Evolutionary conservation across 495 filamentous ascomycete genomes (phyloP).

Genomic region (Trichoderma virens): DNA sequence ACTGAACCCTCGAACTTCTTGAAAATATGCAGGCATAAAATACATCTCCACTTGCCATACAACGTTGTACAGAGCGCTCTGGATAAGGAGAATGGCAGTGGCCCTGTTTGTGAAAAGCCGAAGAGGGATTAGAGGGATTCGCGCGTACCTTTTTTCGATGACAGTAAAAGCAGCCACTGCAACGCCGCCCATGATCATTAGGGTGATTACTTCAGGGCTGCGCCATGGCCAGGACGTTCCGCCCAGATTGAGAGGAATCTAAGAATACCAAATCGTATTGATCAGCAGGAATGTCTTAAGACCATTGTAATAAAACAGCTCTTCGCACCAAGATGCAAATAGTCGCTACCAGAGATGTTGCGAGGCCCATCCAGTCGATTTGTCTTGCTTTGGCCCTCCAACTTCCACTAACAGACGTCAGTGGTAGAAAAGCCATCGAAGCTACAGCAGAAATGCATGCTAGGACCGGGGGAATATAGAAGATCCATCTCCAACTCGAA

Average conservation of each 20-base stretch:
- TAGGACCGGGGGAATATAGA: constrained; percentile 22
- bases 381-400: constrained; percentile 25
- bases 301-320: constrained; percentile 20
- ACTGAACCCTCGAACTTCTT: constrained; percentile 30
- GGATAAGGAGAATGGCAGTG: constrained; percentile 44
- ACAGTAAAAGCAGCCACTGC: constrained; percentile 37
- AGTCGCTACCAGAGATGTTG: constrained; percentile 22
- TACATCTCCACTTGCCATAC: constrained; percentile 50
- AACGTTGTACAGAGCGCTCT: constrained; percentile 52
- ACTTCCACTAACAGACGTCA: constrained; percentile 22
- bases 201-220: neutral
- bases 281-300: neutral
- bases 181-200: neutral
- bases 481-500: constrained; percentile 23
- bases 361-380: constrained; percentile 32
- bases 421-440: constrained; percentile 26
- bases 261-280: neutral
- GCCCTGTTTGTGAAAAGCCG: constrained; percentile 48
- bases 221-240: neutral
- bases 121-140: constrained; percentile 49
- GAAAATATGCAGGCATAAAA: constrained; percentile 42
- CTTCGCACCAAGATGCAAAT: constrained; percentile 35
- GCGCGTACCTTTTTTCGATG: constrained; percentile 50
- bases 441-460: constrained; percentile 16
- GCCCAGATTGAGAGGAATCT: neutral